Percentiles rank a stretch among this genome's conserved stretches.
These are phyloP conservation scores for Fistulinella staudtii DNA, from an alignment of 1,284 basidiomycete species.

Conservation along the genomic window DNA sequence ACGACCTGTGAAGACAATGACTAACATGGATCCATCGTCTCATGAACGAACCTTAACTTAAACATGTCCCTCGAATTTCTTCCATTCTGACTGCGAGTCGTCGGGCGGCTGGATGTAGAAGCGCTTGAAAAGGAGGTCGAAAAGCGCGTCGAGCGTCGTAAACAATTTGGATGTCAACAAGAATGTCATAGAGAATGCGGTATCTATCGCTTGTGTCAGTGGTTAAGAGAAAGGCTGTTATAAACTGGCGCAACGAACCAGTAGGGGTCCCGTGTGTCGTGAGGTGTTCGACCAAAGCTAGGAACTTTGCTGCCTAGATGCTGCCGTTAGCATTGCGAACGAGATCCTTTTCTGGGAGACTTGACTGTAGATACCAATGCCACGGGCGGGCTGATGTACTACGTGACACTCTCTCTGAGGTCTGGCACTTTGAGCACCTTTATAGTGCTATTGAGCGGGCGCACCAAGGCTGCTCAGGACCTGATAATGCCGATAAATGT, in stretches of 20 bases:
- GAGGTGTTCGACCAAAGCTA: constrained; percentile 61
- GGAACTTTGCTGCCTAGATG: constrained; percentile 63
- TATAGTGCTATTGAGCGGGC: no score
- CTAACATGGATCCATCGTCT: not conserved
- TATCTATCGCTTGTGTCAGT: constrained; percentile 38
- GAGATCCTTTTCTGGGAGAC: no score
- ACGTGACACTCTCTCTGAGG: no score
- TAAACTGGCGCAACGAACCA: constrained; percentile 35
- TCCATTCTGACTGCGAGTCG: constrained; percentile 62
- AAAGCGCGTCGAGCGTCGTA: constrained; percentile 58
- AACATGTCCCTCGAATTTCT: constrained; percentile 65
- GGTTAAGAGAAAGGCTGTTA: not conserved
- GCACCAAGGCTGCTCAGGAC: no score
- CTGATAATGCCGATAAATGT: no score
- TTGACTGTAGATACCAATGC: no score
- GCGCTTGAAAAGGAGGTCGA: constrained; percentile 58
- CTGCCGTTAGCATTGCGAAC: no score
- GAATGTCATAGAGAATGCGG: constrained; percentile 68
- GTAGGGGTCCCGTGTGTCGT: constrained; percentile 62
- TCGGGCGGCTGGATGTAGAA: constrained; percentile 59
- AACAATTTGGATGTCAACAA: constrained; percentile 77
- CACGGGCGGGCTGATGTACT: no score
- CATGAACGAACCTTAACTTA: constrained; percentile 48
- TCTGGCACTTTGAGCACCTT: no score
- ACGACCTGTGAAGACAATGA: not conserved